phyloP scores from a whole-genome alignment of 345 rosid genomes.

The Chamaenerion angustifolium region DNA sequence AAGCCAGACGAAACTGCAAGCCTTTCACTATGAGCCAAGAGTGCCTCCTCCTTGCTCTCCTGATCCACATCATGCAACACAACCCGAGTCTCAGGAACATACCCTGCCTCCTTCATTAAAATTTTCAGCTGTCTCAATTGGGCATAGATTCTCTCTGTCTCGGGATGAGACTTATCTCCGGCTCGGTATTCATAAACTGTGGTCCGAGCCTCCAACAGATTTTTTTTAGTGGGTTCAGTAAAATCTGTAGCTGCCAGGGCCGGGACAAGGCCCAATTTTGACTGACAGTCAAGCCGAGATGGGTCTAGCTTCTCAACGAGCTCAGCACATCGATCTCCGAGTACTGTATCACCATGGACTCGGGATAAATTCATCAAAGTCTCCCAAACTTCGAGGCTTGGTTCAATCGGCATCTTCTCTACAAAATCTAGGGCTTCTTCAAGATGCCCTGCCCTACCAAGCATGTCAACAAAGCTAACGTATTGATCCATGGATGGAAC shows the following conservation, averaged over 20 bases:
- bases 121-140: slow-evolving; percentile 37
- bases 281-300: slow-evolving; percentile 35
- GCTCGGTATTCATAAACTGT: slow-evolving; percentile 46
- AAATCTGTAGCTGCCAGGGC: slow-evolving; percentile 1
- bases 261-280: slow-evolving; percentile 53
- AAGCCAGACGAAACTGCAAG: slow-evolving; percentile 65
- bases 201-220: slow-evolving; percentile 29
- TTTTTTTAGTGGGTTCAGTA: slow-evolving; percentile 14
- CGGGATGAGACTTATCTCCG: slow-evolving; percentile 75
- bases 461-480: slow-evolving; percentile 47
- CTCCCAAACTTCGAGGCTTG: slow-evolving; percentile 58
- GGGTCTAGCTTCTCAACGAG: slow-evolving; percentile 46
- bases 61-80: slow-evolving; percentile 71
- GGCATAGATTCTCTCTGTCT: slow-evolving; percentile 37
- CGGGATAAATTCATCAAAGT: slow-evolving; percentile 64
- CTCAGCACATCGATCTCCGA: slow-evolving; percentile 71
- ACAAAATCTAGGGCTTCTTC: slow-evolving; percentile 68
- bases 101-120: slow-evolving; percentile 73
- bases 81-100: slow-evolving; percentile 41
- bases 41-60: slow-evolving; percentile 78
- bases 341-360: slow-evolving; percentile 58
- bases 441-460: slow-evolving; percentile 50
- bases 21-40: slow-evolving; percentile 82
- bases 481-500: slow-evolving; percentile 54
- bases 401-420: slow-evolving; percentile 49